phyloP scores from a whole-genome alignment of 129 eudicot genomes.

The Flaveria sonorensis region DNA sequence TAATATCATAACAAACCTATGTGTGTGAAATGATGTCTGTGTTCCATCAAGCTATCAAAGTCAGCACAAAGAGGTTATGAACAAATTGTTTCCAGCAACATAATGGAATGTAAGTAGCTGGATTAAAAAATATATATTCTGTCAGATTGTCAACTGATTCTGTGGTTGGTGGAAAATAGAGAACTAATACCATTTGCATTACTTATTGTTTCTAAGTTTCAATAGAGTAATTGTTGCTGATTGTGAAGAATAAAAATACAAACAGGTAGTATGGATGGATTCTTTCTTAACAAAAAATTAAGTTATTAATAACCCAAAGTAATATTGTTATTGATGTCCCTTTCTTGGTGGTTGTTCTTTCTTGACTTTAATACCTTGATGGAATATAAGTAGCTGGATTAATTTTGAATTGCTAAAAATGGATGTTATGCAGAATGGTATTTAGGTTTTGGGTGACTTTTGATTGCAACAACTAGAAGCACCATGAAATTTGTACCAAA shows the following conservation, averaged over 20 bases:
- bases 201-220: constrained; percentile 6
- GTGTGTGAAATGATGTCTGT: neutral
- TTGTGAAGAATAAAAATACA: constrained; percentile 5
- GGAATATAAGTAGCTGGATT: too few species aligned
- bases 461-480: constrained; percentile 30
- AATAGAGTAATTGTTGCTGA: constrained; percentile 6
- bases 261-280: constrained; percentile 1
- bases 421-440: constrained; percentile 40
- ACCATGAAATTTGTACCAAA: constrained; percentile 64
- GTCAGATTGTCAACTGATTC: constrained; percentile 40
- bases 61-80: constrained; percentile 7
- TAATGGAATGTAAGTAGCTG: constrained; percentile 29
- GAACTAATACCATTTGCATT: constrained; percentile 18
- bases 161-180: constrained; percentile 30
- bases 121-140: constrained; percentile 11
- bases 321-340: constrained; percentile 2
- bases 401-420: constrained; percentile 14
- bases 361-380: too few species aligned
- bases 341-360: neutral
- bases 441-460: constrained; percentile 32
- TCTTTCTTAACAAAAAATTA: neutral
- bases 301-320: constrained; percentile 5
- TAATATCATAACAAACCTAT: neutral
- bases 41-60: constrained; percentile 5
- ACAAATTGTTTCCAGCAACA: neutral